Percentiles rank a stretch among this genome's conserved stretches.
phyloP scores from a whole-genome alignment of 2,329 filamentous ascomycete genomes.

The Pyricularia grisea region DNA sequence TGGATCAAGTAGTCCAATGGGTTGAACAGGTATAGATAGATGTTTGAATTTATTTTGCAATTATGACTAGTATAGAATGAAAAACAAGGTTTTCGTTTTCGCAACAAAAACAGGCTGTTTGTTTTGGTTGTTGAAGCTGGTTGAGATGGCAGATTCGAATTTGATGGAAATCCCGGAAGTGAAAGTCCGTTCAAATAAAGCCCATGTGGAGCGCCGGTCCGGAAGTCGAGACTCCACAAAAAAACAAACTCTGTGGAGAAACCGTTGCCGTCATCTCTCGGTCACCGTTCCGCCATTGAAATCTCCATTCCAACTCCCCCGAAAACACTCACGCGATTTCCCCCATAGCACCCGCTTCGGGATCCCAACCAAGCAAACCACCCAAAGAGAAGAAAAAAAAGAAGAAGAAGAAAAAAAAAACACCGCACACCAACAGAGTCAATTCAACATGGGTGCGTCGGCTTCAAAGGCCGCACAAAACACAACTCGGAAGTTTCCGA shows the following conservation, averaged over 20 bases:
- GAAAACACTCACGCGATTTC: background rate
- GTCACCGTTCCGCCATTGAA: background rate
- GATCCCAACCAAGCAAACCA: background rate
- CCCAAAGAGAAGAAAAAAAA: no score
- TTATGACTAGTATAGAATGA: background rate
- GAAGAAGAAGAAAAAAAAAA: no score
- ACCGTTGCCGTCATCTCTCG: background rate
- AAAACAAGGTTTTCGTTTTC: background rate
- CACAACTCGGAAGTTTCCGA: constrained; percentile 33
- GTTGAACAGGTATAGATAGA: background rate
- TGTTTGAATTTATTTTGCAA: background rate
- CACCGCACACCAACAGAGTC: background rate
- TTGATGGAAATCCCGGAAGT: background rate
- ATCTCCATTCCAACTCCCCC: background rate
- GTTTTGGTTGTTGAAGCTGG: no score
- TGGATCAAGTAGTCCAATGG: background rate
- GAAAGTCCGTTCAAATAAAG: background rate
- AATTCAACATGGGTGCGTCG: constrained; percentile 30
- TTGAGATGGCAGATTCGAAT: background rate
- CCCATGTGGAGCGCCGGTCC: background rate
- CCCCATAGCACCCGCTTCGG: background rate
- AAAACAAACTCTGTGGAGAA: background rate
- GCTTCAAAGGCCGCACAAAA: constrained; percentile 34
- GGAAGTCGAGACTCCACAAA: background rate
- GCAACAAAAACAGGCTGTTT: no score